Conservation (phyloP, 2,329 filamentous ascomycete genomes). For the Epichloe uncinata region DNA sequence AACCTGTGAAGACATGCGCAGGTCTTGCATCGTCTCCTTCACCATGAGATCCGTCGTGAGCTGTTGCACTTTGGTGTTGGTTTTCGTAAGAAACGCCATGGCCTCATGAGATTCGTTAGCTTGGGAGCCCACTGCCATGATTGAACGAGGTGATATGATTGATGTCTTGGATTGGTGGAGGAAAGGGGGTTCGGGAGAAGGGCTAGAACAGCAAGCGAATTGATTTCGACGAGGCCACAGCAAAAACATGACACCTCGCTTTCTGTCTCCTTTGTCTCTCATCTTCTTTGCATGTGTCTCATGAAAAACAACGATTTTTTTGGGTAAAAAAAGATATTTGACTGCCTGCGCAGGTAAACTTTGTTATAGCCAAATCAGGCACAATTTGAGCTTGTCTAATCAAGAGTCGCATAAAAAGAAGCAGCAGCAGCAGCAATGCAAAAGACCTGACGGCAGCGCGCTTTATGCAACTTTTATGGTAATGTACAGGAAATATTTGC, state of each 20-base stretch:
- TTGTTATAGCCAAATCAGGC: constrained; percentile 17
- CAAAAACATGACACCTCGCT: neutral
- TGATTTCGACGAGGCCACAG: neutral
- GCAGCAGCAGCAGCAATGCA: constrained; percentile 17
- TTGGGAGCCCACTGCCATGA: neutral
- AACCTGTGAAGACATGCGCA: constrained; percentile 60
- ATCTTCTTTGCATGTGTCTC: neutral
- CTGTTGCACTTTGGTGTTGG: constrained; percentile 47
- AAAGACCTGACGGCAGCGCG: constrained; percentile 25
- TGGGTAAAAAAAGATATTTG: constrained; percentile 8
- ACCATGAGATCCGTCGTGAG: constrained; percentile 33
- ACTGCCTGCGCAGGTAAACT: constrained; percentile 17
- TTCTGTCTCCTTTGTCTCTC: neutral
- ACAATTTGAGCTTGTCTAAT: constrained; percentile 23
- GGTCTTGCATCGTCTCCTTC: constrained; percentile 55
- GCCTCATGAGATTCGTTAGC: constrained; percentile 26
- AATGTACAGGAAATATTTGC: constrained; percentile 38
- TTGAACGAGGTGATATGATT: constrained; percentile 1
- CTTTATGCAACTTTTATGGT: constrained; percentile 32
- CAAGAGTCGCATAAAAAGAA: constrained; percentile 16
- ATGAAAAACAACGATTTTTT: neutral
- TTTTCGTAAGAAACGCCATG: constrained; percentile 50
- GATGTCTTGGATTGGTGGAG: neutral
- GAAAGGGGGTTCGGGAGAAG: neutral
- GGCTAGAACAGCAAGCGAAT: neutral